These are phyloP conservation scores for Triangularia setosa DNA, from an alignment of 2,329 filamentous ascomycete species.

Conservation along the genomic window DNA sequence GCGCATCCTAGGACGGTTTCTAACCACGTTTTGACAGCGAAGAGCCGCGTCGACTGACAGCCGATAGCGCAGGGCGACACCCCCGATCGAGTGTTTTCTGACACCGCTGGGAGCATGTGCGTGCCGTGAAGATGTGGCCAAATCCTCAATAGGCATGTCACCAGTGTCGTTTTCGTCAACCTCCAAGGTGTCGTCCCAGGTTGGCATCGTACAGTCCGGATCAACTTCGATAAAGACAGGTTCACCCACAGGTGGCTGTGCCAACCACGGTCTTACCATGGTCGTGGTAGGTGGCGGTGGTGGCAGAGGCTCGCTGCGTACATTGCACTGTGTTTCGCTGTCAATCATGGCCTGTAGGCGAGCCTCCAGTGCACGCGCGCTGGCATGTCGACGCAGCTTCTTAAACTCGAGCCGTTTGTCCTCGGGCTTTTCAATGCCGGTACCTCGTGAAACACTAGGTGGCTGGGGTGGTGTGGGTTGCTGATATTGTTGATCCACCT, in stretches of 20 bases:
- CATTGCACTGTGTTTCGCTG: constrained; percentile 20
- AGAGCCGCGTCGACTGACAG: constrained; percentile 31
- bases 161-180: constrained; percentile 21
- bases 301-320: constrained; percentile 9
- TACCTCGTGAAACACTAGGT: not conserved
- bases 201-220: constrained; percentile 16
- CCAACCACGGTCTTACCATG: not conserved
- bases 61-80: constrained; percentile 27
- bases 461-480: not conserved
- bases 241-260: not conserved
- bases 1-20: constrained; percentile 34
- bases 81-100: constrained; percentile 22
- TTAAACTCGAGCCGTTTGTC: not conserved
- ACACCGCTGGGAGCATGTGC: constrained; percentile 23
- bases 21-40: constrained; percentile 32
- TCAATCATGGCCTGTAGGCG: constrained; percentile 21
- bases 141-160: constrained; percentile 16
- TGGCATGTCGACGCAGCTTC: constrained; percentile 1
- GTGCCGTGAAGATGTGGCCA: constrained; percentile 21
- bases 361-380: constrained; percentile 5
- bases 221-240: constrained; percentile 16
- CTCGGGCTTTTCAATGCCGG: not conserved
- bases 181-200: constrained; percentile 16
- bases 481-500: constrained; percentile 13
- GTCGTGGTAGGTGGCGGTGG: constrained; percentile 9